phyloP scores from a whole-genome alignment of 2,329 filamentous ascomycete species.

The Verticillium dahliae region DNA sequence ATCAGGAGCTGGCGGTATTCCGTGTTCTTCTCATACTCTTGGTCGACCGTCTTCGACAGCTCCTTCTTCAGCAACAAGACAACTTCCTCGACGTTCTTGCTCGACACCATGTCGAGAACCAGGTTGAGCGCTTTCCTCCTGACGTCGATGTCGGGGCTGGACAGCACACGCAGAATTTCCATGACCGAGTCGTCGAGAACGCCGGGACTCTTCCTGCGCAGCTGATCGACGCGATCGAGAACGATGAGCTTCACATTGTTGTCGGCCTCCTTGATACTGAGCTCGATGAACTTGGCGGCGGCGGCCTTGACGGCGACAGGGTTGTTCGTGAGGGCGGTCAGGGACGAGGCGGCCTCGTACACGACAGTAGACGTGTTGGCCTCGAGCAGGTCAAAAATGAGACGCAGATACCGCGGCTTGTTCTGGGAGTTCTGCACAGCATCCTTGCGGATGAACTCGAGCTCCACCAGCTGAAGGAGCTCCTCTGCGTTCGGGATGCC shows the following conservation, averaged over 20 bases:
- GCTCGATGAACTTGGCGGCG: constrained; percentile 90
- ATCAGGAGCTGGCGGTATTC: constrained; percentile 94
- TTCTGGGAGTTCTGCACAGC: constrained; percentile 91
- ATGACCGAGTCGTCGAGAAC: constrained; percentile 91
- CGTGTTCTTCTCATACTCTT: constrained; percentile 97
- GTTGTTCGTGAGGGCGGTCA: constrained; percentile 91
- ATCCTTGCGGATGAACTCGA: constrained; percentile 97
- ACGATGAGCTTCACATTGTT: constrained; percentile 99
- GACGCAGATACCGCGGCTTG: constrained; percentile 87
- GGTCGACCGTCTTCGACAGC: constrained; percentile 92
- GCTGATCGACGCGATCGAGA: constrained; percentile 82
- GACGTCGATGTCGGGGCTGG: constrained; percentile 93
- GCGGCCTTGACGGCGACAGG: constrained; percentile 97
- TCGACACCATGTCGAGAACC: constrained; percentile 95
- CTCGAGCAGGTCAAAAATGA: constrained; percentile 96
- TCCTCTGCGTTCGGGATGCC: constrained; percentile 92
- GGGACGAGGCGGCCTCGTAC: constrained; percentile 92
- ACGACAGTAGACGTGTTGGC: constrained; percentile 90
- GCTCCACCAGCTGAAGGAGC: constrained; percentile 82
- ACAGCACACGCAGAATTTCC: constrained; percentile 92
- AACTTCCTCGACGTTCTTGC: constrained; percentile 97
- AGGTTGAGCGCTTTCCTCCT: constrained; percentile 85
- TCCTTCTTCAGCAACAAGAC: constrained; percentile 96
- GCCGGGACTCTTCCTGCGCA: constrained; percentile 82
- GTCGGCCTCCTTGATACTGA: constrained; percentile 95